These are phyloP conservation scores for Aureobasidium sp. DNA, from an alignment of 2,329 filamentous ascomycete genomes.

Conservation along the genomic window DNA sequence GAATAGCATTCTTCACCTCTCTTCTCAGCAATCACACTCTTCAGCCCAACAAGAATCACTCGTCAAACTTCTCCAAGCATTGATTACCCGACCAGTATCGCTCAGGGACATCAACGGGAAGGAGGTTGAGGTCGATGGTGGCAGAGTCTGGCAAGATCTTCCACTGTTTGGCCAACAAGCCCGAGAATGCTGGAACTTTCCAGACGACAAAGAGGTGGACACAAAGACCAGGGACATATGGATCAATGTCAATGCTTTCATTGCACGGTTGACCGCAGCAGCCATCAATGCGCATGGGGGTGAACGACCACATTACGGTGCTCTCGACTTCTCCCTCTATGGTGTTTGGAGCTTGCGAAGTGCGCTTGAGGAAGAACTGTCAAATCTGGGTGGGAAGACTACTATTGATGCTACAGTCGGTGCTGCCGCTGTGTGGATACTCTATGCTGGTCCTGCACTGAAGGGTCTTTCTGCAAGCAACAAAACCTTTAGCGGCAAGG, in stretches of 20 bases:
- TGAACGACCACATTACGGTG: background rate
- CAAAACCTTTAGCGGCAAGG: conserved; percentile 3
- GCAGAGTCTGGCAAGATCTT: background rate
- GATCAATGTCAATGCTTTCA: conserved; percentile 9
- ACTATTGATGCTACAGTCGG: conserved; percentile 1
- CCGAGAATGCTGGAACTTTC: conserved; percentile 12
- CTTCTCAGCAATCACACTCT: background rate
- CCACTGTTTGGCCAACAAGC: conserved; percentile 2
- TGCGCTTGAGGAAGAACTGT: background rate
- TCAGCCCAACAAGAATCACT: background rate
- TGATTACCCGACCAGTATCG: background rate
- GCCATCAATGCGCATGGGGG: background rate
- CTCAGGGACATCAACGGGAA: background rate
- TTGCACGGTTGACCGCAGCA: conserved; percentile 3
- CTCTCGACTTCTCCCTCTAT: conserved; percentile 7
- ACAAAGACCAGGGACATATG: background rate
- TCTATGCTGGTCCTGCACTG: background rate
- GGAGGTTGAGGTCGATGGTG: background rate
- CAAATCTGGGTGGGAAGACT: background rate
- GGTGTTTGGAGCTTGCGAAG: conserved; percentile 6
- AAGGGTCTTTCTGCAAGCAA: background rate
- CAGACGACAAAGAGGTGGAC: background rate
- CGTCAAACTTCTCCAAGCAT: background rate
- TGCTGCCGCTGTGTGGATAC: conserved; percentile 6
- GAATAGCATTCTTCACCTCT: background rate